phyloP scores from a whole-genome alignment of 2,329 filamentous ascomycete genomes.

The Fusarium napiforme region DNA sequence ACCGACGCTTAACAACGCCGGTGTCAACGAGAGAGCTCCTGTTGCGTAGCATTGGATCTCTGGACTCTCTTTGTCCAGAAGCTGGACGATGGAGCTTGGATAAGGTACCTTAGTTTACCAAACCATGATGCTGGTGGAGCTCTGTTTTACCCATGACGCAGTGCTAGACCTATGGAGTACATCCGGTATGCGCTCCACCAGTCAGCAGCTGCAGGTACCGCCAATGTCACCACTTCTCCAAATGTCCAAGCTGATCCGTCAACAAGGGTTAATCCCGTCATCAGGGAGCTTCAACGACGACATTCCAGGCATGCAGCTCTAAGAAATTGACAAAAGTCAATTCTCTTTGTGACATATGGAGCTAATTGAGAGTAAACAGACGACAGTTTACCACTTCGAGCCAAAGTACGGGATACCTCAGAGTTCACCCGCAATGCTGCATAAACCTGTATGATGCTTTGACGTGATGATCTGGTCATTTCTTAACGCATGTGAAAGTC shows the following conservation, averaged over 20 bases:
- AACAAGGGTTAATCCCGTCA: slow-evolving; percentile 33
- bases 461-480: slow-evolving; percentile 46
- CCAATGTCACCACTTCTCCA: slow-evolving; percentile 24
- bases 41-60: background rate
- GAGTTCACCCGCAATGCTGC: slow-evolving; percentile 13
- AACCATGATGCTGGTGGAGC: slow-evolving; percentile 37
- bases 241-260: slow-evolving; percentile 28
- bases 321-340: background rate
- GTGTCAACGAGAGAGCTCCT: slow-evolving; percentile 10
- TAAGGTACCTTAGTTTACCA: background rate
- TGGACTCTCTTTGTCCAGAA: slow-evolving; percentile 2
- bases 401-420: background rate
- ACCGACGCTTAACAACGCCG: slow-evolving; percentile 19
- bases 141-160: slow-evolving; percentile 40
- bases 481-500: slow-evolving; percentile 46
- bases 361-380: slow-evolving; percentile 7
- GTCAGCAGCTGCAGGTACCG: slow-evolving; percentile 22
- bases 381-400: slow-evolving; percentile 21
- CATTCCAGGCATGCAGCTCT: slow-evolving; percentile 23
- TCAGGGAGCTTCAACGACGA: slow-evolving; percentile 32
- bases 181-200: background rate
- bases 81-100: slow-evolving; percentile 37
- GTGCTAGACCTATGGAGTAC: slow-evolving; percentile 28
- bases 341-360: background rate
- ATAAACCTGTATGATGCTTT: slow-evolving; percentile 41